Evolutionary conservation across 139 green algal genomes (phyloP).

Genomic region (Dunaliella primolecta): DNA sequence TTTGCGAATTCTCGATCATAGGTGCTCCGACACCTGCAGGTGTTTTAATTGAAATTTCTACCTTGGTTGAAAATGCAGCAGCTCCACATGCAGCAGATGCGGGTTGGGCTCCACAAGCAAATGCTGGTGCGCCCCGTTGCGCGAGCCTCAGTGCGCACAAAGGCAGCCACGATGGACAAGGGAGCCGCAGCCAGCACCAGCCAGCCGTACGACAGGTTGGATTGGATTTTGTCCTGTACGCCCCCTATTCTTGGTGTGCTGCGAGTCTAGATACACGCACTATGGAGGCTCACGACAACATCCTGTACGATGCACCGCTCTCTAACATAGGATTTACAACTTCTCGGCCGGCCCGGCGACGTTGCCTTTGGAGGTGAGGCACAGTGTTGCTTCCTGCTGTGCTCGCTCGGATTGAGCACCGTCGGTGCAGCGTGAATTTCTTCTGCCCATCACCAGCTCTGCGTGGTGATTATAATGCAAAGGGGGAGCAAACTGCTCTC

Average conservation of each 20-base stretch:
- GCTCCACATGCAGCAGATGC: background rate
- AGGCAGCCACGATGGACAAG: background rate
- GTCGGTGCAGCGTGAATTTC: background rate
- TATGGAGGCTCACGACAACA: no score
- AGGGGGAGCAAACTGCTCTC: background rate
- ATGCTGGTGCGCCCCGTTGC: background rate
- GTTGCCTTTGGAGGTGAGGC: slow-evolving; percentile 67
- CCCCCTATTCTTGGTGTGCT: no score
- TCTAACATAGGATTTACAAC: slow-evolving; percentile 52
- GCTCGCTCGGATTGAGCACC: background rate
- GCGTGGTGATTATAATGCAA: background rate
- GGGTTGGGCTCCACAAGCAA: background rate
- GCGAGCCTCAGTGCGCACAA: background rate
- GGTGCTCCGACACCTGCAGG: no score
- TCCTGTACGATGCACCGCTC: no score
- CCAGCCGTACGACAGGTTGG: background rate
- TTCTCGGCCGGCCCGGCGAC: slow-evolving; percentile 80
- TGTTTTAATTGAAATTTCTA: no score
- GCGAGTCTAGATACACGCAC: no score
- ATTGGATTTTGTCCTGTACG: no score
- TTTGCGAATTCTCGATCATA: no score
- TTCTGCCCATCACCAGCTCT: background rate
- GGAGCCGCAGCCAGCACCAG: background rate
- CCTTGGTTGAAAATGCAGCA: no score
- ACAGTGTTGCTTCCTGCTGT: background rate